Base-by-base conservation (phyloP, 768 basidiomycete genomes). In the Crepidotus variabilis region DNA sequence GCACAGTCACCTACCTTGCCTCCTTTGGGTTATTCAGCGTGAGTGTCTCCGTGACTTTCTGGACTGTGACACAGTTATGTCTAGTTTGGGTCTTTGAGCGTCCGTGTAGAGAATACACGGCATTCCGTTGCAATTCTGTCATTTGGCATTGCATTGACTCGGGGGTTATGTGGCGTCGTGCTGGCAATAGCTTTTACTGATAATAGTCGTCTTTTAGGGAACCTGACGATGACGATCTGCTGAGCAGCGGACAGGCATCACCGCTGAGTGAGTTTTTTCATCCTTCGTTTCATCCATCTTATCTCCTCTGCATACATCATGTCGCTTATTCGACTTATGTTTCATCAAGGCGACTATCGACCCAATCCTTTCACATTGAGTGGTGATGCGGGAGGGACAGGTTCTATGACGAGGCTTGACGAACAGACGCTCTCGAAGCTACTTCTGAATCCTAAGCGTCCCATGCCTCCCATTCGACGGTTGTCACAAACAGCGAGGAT, bases 231-330 rank as follows among this genome's bases (percentile, higher is more conserved):
- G 87, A 87, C 13, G 85, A 87, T 13, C 70, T 86, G n/a, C 69
- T 87, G 50, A 91, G 90, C 67, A 91, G 89, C 63, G 88, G 88
- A 0, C 90, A 90, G 64, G 82, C 78, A 1, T 92, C 89, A 22
- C 88, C 89, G 6, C 72, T 81, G 58, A 84, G 88, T 86, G 67
- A 63, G 80, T 71, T 13, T 57, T 52, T 8, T 52, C 54, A 21
- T 52, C 21, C 14, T 9, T 16, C 46, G 5, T 48, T 6, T 57
- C 57, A 55, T 51, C 61, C 62, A 47, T 60, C 61, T 10, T 66
- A 63, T 34, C 28, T 35, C 22, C n/a, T 39, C 21, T 20, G 28
- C 47, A 50, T 47, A 22, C 50, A 13, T 14, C 34, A 43, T 43
- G 39, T 20, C 39, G 13, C 18, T 43, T 20, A 16, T 43, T 20